Evolutionary conservation across 2,329 filamentous ascomycete genomes (phyloP), one percentile per base, ranked within the genome.

Genomic region (Leptographium wingfieldii): DNA sequence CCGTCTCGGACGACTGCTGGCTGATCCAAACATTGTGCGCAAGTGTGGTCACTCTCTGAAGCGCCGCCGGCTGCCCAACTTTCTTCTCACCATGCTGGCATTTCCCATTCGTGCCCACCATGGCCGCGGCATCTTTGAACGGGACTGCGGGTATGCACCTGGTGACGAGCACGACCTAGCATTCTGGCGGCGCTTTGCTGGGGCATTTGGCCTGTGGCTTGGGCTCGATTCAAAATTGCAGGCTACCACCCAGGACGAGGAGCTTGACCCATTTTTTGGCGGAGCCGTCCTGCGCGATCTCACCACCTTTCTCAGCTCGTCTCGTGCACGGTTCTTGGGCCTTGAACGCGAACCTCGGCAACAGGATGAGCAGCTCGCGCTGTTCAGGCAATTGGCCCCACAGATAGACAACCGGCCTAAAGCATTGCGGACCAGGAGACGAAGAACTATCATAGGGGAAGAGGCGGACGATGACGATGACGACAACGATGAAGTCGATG

Each of bases 131-230:
- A 27, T 12, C 2, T 33, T 49, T 48, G 56, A 55, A 6, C n/a
- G 19, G 3, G 49, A 38, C 31, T 48, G 55, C 27, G 49, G 59
- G 29, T 60, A 55, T 51, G 29, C 29, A n/a, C 55, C 55, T 2
- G 59, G 55, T 1, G 55, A 57, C n/a, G 59, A 60, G 40, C 29
- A 40, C 40, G 33, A 54, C 27, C 57, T 53, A 12, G 56, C n/a
- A 2, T 61, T 61, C n/a, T 59, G 60, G 60, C 22, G 22, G 5
- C 48, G 46, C 3, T 59, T 56, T 56, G 56, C 56, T 11, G 46
- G 0, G 0, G 54, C 52, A 4, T 56, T 61, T 31, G 25, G 33
- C 5, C 31, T 35, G 35, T 60, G 55, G 59, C 29, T 60, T n/a
- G 55, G 59, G 14, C 35, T 57, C 6, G 52, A 31, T 5, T 7